phyloP scores from a whole-genome alignment of 2,329 filamentous ascomycete species.

The Acephala macrosclerotiorum region DNA sequence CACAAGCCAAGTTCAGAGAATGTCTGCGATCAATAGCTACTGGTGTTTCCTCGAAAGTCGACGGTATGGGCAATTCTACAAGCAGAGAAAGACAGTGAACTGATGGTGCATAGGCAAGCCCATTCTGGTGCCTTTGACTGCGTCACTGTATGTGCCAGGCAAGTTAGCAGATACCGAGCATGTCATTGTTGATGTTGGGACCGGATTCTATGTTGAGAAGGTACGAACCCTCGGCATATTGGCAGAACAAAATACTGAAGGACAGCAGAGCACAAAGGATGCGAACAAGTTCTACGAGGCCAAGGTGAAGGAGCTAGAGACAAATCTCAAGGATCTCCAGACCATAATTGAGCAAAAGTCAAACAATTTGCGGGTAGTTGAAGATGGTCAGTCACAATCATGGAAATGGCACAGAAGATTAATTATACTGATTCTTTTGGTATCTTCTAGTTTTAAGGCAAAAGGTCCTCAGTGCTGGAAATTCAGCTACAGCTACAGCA shows the following conservation, averaged over 20 bases:
- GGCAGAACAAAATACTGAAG: slow-evolving; percentile 18
- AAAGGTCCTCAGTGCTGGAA: slow-evolving; percentile 56
- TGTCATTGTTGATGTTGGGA: slow-evolving; percentile 91
- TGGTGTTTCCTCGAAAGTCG: slow-evolving; percentile 54
- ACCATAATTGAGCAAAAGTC: slow-evolving; percentile 78
- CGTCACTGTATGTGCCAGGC: slow-evolving; percentile 92
- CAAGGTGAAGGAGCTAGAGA: slow-evolving; percentile 71
- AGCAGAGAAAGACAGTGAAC: background rate
- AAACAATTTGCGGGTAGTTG: slow-evolving; percentile 82
- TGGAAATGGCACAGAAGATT: slow-evolving; percentile 4
- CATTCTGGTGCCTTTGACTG: slow-evolving; percentile 93
- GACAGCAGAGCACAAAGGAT: slow-evolving; percentile 57
- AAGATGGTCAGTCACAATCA: slow-evolving; percentile 70
- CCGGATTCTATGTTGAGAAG: slow-evolving; percentile 96
- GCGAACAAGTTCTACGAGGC: slow-evolving; percentile 71
- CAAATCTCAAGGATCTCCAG: slow-evolving; percentile 72
- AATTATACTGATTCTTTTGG: slow-evolving; percentile 23
- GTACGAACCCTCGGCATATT: slow-evolving; percentile 47
- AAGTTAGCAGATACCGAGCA: slow-evolving; percentile 75
- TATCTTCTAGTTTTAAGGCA: slow-evolving; percentile 55
- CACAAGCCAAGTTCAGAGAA: slow-evolving; percentile 91
- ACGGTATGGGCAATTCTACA: slow-evolving; percentile 40
- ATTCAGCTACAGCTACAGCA: slow-evolving; percentile 42
- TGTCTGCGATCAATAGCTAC: slow-evolving; percentile 80
- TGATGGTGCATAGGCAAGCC: slow-evolving; percentile 51